Evolutionary conservation across 768 basidiomycete species (phyloP), one percentile per base, ranked within the genome.

Genomic region (Mycena kentingensis): DNA sequence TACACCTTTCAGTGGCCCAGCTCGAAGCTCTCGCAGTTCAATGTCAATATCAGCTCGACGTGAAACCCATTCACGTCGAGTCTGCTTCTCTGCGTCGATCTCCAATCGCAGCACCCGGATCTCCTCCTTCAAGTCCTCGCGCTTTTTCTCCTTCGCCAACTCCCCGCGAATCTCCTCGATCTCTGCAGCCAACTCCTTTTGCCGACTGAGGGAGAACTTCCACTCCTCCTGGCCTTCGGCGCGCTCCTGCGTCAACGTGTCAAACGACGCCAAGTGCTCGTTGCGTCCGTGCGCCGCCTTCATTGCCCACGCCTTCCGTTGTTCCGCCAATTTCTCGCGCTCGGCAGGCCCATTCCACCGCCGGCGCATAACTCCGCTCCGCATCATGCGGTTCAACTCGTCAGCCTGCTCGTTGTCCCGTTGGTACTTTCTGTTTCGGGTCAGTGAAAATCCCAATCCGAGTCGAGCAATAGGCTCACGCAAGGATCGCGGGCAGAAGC

Each of bases 401-500:
- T 43, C 26, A 1, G 44, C 48, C 6, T 15, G 25, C 21, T 28
- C 31, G 37, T 45, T 34, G 34, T 49, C 48, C 19, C 47, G 35
- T n/a, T 26, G 7, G 12, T 46, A 18, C 18, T 34, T 13, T 18
- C 38, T 46, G 36, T n/a, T n/a, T n/a, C n/a, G n/a, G n/a, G n/a
- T n/a, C n/a, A n/a, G n/a, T n/a, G n/a, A n/a, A n/a, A n/a, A n/a
- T n/a, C n/a, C n/a, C n/a, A n/a, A n/a, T n/a, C n/a, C n/a, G n/a
- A n/a, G n/a, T n/a, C n/a, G n/a, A 67, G 62, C 51, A 68, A 57
- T 38, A 60, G 31, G 31, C 8, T 8, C 8, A 32, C 31, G 31
- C 31, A 8, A 52, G 44, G 32, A 52, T 52, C 4, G 60, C 60
- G 36, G 43, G 38, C 28, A 56, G 57, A 19, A 61, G 48, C 28